Percentiles rank a stretch among this genome's conserved stretches.
Conservation (phyloP, 768 basidiomycete species). For the Mycena rosella region DNA sequence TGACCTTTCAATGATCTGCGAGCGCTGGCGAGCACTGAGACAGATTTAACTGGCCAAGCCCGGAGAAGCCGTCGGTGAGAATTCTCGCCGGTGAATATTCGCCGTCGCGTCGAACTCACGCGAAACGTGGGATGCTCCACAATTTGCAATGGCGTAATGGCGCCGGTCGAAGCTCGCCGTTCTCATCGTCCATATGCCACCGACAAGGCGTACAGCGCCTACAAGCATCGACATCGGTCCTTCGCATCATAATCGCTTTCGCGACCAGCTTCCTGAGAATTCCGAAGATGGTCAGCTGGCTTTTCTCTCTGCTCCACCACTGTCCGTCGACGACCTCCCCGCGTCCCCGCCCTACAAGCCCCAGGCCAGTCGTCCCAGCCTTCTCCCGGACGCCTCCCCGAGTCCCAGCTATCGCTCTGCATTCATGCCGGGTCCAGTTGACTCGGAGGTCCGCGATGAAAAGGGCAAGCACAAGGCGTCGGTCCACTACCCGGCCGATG, state of each 20-base stretch:
- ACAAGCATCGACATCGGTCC: conserved; percentile 22
- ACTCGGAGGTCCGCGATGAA: conserved; percentile 25
- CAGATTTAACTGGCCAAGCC: too few species aligned
- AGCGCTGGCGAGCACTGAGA: too few species aligned
- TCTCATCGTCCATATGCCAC: conserved; percentile 13
- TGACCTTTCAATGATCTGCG: too few species aligned
- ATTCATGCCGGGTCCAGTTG: conserved; percentile 33
- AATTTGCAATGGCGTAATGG: neutral
- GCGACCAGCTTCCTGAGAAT: neutral
- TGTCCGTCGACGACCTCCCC: conserved; percentile 8
- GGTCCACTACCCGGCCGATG: conserved; percentile 68
- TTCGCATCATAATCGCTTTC: conserved; percentile 21
- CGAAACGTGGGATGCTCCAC: neutral
- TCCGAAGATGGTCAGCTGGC: conserved; percentile 31
- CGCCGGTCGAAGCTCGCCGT: neutral
- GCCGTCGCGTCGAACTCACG: too few species aligned
- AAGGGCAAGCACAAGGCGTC: conserved; percentile 48
- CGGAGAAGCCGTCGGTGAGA: too few species aligned
- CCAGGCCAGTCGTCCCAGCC: conserved; percentile 33
- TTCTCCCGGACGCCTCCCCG: conserved; percentile 34
- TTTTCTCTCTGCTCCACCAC: conserved; percentile 23
- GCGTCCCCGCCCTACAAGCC: conserved; percentile 35
- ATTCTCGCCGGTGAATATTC: too few species aligned
- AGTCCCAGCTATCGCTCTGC: conserved; percentile 39
- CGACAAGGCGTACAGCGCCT: neutral